phyloP scores from a whole-genome alignment of 805 yeast species.

The Yamadazyma olivae region DNA sequence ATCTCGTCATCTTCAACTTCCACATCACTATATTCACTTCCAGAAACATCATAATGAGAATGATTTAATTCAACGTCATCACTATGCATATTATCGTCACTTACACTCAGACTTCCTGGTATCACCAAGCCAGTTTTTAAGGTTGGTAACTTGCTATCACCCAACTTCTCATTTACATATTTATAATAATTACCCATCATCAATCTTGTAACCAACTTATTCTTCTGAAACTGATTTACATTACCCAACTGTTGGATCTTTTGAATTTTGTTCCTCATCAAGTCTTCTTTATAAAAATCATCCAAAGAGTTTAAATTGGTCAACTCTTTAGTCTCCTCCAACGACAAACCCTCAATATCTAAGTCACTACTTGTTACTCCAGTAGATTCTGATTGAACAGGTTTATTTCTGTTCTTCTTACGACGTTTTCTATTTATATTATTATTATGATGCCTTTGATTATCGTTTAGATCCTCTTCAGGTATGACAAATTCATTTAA shows the following conservation, averaged over 20 bases:
- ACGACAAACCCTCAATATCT: constrained; percentile 35
- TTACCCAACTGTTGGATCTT: constrained; percentile 37
- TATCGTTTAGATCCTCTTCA: constrained; percentile 17
- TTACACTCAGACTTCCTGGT: too few relatives aligned
- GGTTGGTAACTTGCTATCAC: constrained; percentile 4
- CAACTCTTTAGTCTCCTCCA: constrained; percentile 31
- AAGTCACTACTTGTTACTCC: constrained; percentile 21
- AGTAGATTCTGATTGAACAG: constrained; percentile 2
- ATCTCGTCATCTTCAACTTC: constrained; percentile 6
- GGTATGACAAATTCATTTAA: constrained; percentile 53
- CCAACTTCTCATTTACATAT: constrained; percentile 35
- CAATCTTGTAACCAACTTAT: constrained; percentile 54
- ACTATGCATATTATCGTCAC: background rate
- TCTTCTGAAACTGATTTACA: constrained; percentile 41
- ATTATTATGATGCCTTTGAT: constrained; percentile 17
- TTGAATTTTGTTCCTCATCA: constrained; percentile 49
- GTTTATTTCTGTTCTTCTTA: constrained; percentile 4
- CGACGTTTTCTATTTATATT: constrained; percentile 6
- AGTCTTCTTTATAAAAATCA: constrained; percentile 36
- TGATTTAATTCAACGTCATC: background rate
- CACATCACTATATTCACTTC: constrained; percentile 5
- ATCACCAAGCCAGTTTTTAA: too few relatives aligned
- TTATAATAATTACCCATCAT: constrained; percentile 69
- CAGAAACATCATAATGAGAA: constrained; percentile 9
- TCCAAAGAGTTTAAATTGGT: constrained; percentile 34